Base-by-base conservation (phyloP, 2,329 filamentous ascomycete genomes). In the Myotisia sp. region DNA sequence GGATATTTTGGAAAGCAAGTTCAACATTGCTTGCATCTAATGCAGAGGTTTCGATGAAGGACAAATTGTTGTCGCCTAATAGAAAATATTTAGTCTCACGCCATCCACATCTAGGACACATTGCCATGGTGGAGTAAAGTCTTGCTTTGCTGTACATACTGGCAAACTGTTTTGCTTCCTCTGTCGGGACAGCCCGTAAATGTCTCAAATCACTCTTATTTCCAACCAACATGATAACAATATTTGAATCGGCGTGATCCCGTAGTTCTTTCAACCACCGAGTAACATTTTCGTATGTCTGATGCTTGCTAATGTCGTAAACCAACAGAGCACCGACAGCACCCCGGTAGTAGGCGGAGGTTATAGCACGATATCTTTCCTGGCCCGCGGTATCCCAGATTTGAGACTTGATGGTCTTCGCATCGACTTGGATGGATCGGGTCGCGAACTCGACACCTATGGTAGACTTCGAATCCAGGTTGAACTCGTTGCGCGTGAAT, bases 181-280 rank as follows among this genome's bases (percentile, higher is more conserved):
- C 90, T 41, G 90, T 98, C 33, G 90, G 85, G 47, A 98, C 90
- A 46, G 90, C 90, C 59, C 90, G 76, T 55, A 98, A 71, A 65
- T 98, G 90, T 63, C 86, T 82, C 79, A 95, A 80, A 92, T 98
- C 90, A 63, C 86, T 95, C 80, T 98, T 98, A 76, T 98, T 98
- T 62, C 90, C 90, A 37, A 95, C 90, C 53, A 98, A 70, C 90
- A 98, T 98, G 59, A 98, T 98, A 52, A 98, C 86, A 53, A 95
- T 94, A 67, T 95, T 95, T 52, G 85, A 86, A 60, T 98, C 90
- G 50, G 90, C 90, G 63, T 98, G 86, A 57, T 94, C 90, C 52
- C 90, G 77, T 55, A 98, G 71, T 70, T 98, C 90, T 69, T 95
- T 98, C 68, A 98, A 67, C 90, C 90, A 98, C 65, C 92, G 75